Base-by-base conservation (phyloP, 768 basidiomycete genomes). In the Lactarius akahatsu region DNA sequence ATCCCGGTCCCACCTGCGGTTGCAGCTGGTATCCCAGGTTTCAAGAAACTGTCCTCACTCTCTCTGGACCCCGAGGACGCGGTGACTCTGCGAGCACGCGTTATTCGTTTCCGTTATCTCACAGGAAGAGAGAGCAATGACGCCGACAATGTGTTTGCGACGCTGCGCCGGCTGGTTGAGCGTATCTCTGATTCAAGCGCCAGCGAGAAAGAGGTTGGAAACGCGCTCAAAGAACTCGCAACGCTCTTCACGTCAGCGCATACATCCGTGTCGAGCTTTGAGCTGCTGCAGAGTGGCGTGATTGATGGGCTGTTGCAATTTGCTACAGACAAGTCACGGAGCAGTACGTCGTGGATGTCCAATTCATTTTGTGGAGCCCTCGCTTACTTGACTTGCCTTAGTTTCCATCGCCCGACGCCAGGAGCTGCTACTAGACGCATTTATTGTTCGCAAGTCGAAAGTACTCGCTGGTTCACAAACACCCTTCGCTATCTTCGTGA, bases 181-280 rank as follows among this genome's bases (percentile, higher is more conserved):
- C 82, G 81, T 65, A 80, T 98, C n/a, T 82, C 83, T 16, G 76
- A 78, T 3, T 73, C 78, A 20, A 78, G 83, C 59, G 80, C 85
- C 0, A 79, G 83, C 15, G 93, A 96, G 74, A 82, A 85, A 59
- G 85, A 86, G 28, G 76, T 91, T 30, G 76, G 78, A 10, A 84
- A 83, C 47, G 84, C 85, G 3, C 77, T 97, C 38, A 82, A 82
- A 67, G 87, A 90, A 69, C 79, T 99, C n/a, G 92, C 92, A 2
- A 83, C 84, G 40, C 81, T 94, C 50, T 96, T 99, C 74, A 78
- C 88, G 1, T 87, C 87, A 15, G 84, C 89, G 32, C 84, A 85
- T 73, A 85, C 83, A 5, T 90, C 94, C 10, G 86, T 98, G 5
- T 98, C 95, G 2, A 97, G 95, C 76, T 99, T 98, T 70, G 97